phyloP scores from a whole-genome alignment of 495 filamentous ascomycete genomes.

The Aspergillus ellipticus region DNA sequence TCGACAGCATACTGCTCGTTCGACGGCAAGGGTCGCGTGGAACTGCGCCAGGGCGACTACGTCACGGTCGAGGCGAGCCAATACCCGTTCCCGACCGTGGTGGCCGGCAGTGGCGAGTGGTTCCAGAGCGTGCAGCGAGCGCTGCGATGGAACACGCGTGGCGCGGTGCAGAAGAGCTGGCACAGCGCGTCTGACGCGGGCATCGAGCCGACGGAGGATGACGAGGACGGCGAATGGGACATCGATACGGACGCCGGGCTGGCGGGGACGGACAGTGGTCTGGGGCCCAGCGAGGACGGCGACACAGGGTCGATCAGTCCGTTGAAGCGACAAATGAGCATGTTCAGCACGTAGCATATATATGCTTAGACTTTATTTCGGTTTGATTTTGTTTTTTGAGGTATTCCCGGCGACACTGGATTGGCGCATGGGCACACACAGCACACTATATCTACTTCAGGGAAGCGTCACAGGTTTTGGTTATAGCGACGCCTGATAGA shows the following conservation, averaged over 20 bases:
- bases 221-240: slow-evolving; percentile 56
- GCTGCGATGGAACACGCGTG: slow-evolving; percentile 87
- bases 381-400: not conserved
- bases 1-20: slow-evolving; percentile 94
- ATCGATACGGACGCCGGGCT: slow-evolving; percentile 75
- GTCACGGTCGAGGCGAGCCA: slow-evolving; percentile 91
- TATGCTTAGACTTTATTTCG: too few relatives aligned
- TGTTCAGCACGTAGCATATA: slow-evolving; percentile 50
- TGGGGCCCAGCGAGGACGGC: slow-evolving; percentile 57
- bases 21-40: slow-evolving; percentile 91
- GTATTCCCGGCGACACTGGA: not conserved
- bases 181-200: slow-evolving; percentile 37
- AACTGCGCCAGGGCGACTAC: slow-evolving; percentile 86
- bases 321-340: slow-evolving; percentile 64
- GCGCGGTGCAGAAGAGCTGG: slow-evolving; percentile 81
- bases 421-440: not conserved
- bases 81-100: slow-evolving; percentile 94
- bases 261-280: slow-evolving; percentile 47
- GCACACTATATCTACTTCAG: too few relatives aligned
- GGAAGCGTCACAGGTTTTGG: not conserved
- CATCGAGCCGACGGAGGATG: slow-evolving; percentile 21
- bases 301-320: slow-evolving; percentile 60
- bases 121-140: slow-evolving; percentile 90
- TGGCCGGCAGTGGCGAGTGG: slow-evolving; percentile 76
- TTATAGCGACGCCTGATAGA: not conserved